Base-by-base conservation (phyloP, 2,329 filamentous ascomycete species). In the Stagonosporopsis chrysanthemi region DNA sequence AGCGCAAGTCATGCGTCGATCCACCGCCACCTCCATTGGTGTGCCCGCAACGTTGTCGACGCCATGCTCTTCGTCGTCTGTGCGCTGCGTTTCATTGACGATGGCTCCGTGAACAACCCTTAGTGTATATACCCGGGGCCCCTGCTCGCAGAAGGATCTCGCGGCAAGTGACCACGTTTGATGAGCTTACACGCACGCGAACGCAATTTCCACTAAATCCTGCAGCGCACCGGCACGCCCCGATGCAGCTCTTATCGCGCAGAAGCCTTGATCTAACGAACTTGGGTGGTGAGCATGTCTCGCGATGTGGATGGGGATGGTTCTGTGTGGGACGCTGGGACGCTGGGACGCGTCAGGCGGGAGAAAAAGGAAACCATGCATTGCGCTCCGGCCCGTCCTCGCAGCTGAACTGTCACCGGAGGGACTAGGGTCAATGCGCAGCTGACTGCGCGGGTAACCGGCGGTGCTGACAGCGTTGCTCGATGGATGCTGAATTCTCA, bases 321-420 rank as follows among this genome's bases (percentile, higher is more conserved):
- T 51, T 22, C 35, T 44, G 39, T 58, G 65, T 64, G 28, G 28
- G 28, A 31, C 11, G 28, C 28, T 31, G 28, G 28, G 63, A 65
- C 59, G 59, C 60, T 26, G 64, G 65, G 63, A 65, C 59, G 59
- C 60, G 60, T 67, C 63, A 68, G 64, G 58, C 65, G 67, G 66
- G 59, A 60, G 56, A 50, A 63, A 62, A 60, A 63, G 62, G 53
- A 56, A 54, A 65, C 71, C 68, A 66, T 71, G 68, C 67, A 54
- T 52, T 58, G 68, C 69, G 70, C 67, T 64, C 67, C 72, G 71
- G 71, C 66, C 73, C 71, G 72, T 74, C 65, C 54, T 57, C 54
- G 54, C 54, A 57, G 71, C 71, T 67, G 67, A 59, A 60, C 58
- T 64, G 68, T 71, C 68, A 72, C 68, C 60, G 62, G 64, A 62